Evolutionary conservation across 1,284 basidiomycete genomes (phyloP).

Genomic region (Puccinia brachypodii): DNA sequence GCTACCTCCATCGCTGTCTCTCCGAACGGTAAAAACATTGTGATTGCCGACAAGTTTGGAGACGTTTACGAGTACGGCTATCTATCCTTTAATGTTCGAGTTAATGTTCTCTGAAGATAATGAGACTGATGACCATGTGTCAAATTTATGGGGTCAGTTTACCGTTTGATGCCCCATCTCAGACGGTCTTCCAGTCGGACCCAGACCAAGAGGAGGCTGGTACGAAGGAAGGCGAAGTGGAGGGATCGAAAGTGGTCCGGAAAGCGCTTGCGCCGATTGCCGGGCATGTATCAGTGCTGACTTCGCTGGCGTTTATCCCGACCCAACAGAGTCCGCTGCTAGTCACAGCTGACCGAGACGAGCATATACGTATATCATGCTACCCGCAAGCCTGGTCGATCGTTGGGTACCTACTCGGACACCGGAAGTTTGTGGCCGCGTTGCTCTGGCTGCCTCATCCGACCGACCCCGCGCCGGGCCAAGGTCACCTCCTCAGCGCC

Average conservation of each 20-base stretch:
- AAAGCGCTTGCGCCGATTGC: slow-evolving; percentile 39
- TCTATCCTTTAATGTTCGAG: no score
- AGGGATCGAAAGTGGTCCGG: background rate
- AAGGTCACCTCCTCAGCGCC: slow-evolving; percentile 32
- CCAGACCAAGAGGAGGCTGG: slow-evolving; percentile 26
- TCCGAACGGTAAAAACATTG: slow-evolving; percentile 44
- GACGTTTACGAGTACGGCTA: slow-evolving; percentile 45
- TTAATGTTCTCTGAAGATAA: no score
- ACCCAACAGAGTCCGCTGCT: background rate
- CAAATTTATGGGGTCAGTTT: background rate
- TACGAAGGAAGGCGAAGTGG: background rate
- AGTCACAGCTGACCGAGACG: slow-evolving; percentile 44
- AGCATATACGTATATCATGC: slow-evolving; percentile 36
- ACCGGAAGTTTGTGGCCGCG: slow-evolving; percentile 29
- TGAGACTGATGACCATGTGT: background rate
- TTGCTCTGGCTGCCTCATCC: slow-evolving; percentile 27
- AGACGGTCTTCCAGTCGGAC: slow-evolving; percentile 35
- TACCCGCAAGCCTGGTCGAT: slow-evolving; percentile 46
- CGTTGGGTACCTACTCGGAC: slow-evolving; percentile 30
- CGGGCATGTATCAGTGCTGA: slow-evolving; percentile 42
- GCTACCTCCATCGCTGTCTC: slow-evolving; percentile 40
- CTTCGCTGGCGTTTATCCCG: slow-evolving; percentile 36
- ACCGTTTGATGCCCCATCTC: slow-evolving; percentile 37
- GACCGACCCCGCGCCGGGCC: background rate
- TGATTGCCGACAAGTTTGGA: slow-evolving; percentile 47